Percentiles rank a stretch among this genome's conserved stretches.
Conservation (phyloP, 345 rosid species). For the Toxicodendron radicans region DNA sequence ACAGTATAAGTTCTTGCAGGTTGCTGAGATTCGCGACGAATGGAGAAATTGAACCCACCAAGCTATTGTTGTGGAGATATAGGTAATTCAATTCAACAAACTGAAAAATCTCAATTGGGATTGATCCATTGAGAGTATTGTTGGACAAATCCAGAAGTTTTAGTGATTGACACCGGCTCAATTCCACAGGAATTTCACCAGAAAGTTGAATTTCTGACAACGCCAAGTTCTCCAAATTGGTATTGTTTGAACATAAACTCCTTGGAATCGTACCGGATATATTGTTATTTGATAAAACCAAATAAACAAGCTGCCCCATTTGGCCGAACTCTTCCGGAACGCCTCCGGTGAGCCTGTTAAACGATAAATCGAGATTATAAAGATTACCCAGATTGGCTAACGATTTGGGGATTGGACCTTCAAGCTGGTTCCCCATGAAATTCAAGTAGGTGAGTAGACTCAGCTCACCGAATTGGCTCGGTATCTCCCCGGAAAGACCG, state of each 20-base stretch:
- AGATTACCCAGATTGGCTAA: conserved; percentile 51
- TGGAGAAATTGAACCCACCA: conserved; percentile 69
- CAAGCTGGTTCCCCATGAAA: conserved; percentile 63
- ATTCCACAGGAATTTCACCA: conserved; percentile 65
- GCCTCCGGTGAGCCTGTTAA: conserved; percentile 63
- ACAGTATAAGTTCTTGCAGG: conserved; percentile 65
- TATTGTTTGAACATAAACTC: conserved; percentile 53
- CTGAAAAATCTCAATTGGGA: conserved; percentile 59
- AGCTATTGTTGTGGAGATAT: conserved; percentile 86
- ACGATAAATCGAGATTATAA: conserved; percentile 66
- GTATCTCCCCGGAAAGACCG: conserved; percentile 70
- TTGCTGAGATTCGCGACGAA: conserved; percentile 62
- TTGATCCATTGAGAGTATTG: conserved; percentile 65
- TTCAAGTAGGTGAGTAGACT: conserved; percentile 60
- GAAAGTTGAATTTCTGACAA: conserved; percentile 58
- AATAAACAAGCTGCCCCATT: conserved; percentile 55
- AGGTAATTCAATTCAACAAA: conserved; percentile 55
- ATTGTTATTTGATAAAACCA: conserved; percentile 63
- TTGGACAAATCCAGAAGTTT: conserved; percentile 79
- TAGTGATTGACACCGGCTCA: conserved; percentile 59
- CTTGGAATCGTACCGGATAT: conserved; percentile 60
- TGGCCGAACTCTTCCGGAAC: conserved; percentile 74
- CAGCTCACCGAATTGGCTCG: conserved; percentile 59
- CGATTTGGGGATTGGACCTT: conserved; percentile 62
- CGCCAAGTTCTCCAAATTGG: conserved; percentile 48